Base-by-base conservation (phyloP, 148 eudicot species). In the Polygonum aviculare region DNA sequence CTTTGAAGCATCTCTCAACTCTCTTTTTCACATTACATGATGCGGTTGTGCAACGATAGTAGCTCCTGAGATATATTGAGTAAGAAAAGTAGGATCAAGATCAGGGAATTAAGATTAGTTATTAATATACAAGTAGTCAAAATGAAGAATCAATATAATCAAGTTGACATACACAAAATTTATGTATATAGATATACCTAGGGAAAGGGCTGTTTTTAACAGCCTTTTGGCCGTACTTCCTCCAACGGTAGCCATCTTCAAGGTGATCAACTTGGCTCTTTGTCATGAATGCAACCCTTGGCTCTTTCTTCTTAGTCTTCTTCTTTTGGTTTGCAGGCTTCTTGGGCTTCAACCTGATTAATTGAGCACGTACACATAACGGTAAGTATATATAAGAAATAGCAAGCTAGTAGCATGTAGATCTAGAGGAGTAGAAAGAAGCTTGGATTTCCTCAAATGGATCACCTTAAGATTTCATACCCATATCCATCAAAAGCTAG, bases 151-250 rank as follows among this genome's bases (percentile, higher is more conserved):
- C 19, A 55, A 5, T 11, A 55, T 49, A 49, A 12, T 8, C 14
- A 74, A 74, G 18, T 6, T 12, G 18, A 7, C 8, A 69, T 19
- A 16, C 14, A 5, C 8, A 69, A 69, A 69, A 11, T 38, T 39
- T 1, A 40, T 36, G 18, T n/a, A 39, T 69, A 69, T 35, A n/a
- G n/a, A 71, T 19, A 3, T 84, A 93, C 98, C 98, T 93, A 26
- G 98, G 98, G 69, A 86, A 93, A 76, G 92, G 90, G 83, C 90
- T 89, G 84, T 93, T 89, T 63, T 93, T 93, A 16, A 93, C 96
- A 78, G 96, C 92, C 69, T 90, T 90, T 81, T 93, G 98, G 80
- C 98, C 98, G 67, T 93, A 93, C 81, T 93, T 93, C 80, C 98
- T 85, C 98, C 98, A 93, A 74, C 93, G 75, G 79, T 87, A 93